Percentiles rank a stretch among this genome's conserved stretches.
Evolutionary conservation across 2,329 filamentous ascomycete species (phyloP).

Genomic region (Zasmidium citrigriseum): DNA sequence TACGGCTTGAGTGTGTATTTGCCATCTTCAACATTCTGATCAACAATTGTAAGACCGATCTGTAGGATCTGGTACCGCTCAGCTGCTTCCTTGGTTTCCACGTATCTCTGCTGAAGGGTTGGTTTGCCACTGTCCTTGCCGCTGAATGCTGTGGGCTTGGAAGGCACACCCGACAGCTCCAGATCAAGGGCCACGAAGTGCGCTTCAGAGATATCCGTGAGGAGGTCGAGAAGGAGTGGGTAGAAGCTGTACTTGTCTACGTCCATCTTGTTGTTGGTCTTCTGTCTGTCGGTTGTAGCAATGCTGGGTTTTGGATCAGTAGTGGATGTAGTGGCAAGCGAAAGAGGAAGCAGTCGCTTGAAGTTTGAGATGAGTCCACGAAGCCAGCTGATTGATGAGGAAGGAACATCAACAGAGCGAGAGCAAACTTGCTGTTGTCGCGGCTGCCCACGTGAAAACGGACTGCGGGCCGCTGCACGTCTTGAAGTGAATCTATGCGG

Average conservation of each 20-base stretch:
- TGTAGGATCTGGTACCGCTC: slow-evolving; percentile 66
- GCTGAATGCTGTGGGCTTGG: slow-evolving; percentile 36
- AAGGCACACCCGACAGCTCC: slow-evolving; percentile 65
- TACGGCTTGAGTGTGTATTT: slow-evolving; percentile 63
- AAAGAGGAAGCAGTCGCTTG: slow-evolving; percentile 17
- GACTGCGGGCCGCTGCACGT: slow-evolving; percentile 4
- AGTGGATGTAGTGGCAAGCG: slow-evolving; percentile 15
- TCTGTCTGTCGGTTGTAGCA: slow-evolving; percentile 14
- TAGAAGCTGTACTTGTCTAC: slow-evolving; percentile 54
- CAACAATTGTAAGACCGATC: slow-evolving; percentile 66
- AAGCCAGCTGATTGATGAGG: slow-evolving; percentile 14
- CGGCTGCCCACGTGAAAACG: neutral
- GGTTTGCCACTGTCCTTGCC: slow-evolving; percentile 43
- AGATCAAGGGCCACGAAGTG: slow-evolving; percentile 66
- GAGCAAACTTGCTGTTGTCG: slow-evolving; percentile 21
- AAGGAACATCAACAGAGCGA: slow-evolving; percentile 18
- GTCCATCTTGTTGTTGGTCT: slow-evolving; percentile 52
- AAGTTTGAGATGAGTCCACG: slow-evolving; percentile 14
- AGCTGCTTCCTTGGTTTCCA: slow-evolving; percentile 61
- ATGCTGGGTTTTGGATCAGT: slow-evolving; percentile 15
- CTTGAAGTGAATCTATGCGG: slow-evolving; percentile 11
- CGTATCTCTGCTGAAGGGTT: slow-evolving; percentile 61
- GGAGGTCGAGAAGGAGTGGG: slow-evolving; percentile 54
- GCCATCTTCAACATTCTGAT: slow-evolving; percentile 56
- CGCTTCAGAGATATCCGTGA: slow-evolving; percentile 59